These are phyloP conservation scores for Fusarium ramigenum DNA, from an alignment of 2,329 filamentous ascomycete species.

Conservation along the genomic window DNA sequence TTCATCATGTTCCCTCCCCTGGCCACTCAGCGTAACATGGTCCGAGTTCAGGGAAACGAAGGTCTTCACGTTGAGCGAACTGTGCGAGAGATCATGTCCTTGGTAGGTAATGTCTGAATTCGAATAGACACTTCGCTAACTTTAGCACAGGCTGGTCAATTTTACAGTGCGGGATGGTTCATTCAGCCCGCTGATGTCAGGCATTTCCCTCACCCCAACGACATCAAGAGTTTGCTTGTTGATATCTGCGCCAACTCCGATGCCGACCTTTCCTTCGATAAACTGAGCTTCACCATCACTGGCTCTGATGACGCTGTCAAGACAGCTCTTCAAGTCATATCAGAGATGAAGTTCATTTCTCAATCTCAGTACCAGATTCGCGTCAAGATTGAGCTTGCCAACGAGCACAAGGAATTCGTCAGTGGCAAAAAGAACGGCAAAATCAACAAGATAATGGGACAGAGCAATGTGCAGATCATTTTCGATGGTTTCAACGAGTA, in stretches of 20 bases:
- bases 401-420: slow-evolving; percentile 99
- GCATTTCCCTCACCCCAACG: slow-evolving; percentile 69
- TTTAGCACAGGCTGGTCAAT: slow-evolving; percentile 80
- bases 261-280: slow-evolving; percentile 93
- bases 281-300: slow-evolving; percentile 91
- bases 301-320: slow-evolving; percentile 97
- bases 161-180: slow-evolving; percentile 97
- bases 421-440: slow-evolving; percentile 99
- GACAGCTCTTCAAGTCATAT: slow-evolving; percentile 91
- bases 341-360: slow-evolving; percentile 88
- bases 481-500: slow-evolving; percentile 99
- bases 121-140: slow-evolving; percentile 34
- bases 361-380: slow-evolving; percentile 91
- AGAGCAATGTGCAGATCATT: slow-evolving; percentile 98
- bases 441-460: slow-evolving; percentile 99
- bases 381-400: slow-evolving; percentile 98
- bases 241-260: slow-evolving; percentile 97
- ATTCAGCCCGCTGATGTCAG: slow-evolving; percentile 79
- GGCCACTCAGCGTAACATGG: slow-evolving; percentile 82
- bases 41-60: slow-evolving; percentile 92
- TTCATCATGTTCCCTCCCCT: slow-evolving; percentile 92
- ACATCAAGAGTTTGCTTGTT: slow-evolving; percentile 89
- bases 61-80: slow-evolving; percentile 94
- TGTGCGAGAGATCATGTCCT: slow-evolving; percentile 92
- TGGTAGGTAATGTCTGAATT: slow-evolving; percentile 65